These are phyloP conservation scores for Ustilago lituana DNA, from an alignment of 1,284 basidiomycete genomes.

Conservation along the genomic window DNA sequence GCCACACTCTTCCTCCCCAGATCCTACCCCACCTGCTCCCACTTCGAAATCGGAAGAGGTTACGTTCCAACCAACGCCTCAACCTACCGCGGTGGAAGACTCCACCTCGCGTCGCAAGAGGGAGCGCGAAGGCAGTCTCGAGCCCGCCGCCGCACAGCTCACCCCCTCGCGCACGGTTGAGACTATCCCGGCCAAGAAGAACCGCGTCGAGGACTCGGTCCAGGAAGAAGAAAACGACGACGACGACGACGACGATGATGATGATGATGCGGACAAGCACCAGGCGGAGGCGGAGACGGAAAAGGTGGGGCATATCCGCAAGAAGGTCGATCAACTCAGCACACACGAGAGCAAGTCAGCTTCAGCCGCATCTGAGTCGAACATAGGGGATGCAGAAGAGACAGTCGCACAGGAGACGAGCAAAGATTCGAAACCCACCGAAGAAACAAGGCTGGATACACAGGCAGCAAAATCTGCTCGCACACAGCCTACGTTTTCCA, in stretches of 20 bases:
- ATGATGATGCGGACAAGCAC: not conserved
- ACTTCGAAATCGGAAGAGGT: slow-evolving; percentile 13
- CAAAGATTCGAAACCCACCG: not conserved
- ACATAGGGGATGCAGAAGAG: not conserved
- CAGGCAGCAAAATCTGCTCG: slow-evolving; percentile 14
- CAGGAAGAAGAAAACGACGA: slow-evolving; percentile 37
- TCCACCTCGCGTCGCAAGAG: slow-evolving; percentile 46
- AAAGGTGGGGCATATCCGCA: slow-evolving; percentile 58
- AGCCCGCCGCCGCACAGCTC: slow-evolving; percentile 44
- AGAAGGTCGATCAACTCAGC: slow-evolving; percentile 56
- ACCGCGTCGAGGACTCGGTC: slow-evolving; percentile 44
- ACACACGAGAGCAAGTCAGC: slow-evolving; percentile 37
- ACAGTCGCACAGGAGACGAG: not conserved
- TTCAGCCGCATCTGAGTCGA: not conserved
- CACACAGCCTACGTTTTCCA: slow-evolving; percentile 48
- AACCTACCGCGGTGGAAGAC: slow-evolving; percentile 35
- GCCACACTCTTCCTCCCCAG: slow-evolving; percentile 15
- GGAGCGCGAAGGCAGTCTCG: slow-evolving; percentile 57
- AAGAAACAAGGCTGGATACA: slow-evolving; percentile 2
- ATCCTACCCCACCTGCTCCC: slow-evolving; percentile 8
- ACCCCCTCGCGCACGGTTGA: slow-evolving; percentile 29
- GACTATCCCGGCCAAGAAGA: slow-evolving; percentile 57
- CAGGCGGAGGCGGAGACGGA: slow-evolving; percentile 39
- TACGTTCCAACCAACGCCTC: slow-evolving; percentile 12
- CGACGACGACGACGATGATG: too few species aligned